Evolutionary conservation across 768 basidiomycete species (phyloP).

Genomic region (Russula foetens): DNA sequence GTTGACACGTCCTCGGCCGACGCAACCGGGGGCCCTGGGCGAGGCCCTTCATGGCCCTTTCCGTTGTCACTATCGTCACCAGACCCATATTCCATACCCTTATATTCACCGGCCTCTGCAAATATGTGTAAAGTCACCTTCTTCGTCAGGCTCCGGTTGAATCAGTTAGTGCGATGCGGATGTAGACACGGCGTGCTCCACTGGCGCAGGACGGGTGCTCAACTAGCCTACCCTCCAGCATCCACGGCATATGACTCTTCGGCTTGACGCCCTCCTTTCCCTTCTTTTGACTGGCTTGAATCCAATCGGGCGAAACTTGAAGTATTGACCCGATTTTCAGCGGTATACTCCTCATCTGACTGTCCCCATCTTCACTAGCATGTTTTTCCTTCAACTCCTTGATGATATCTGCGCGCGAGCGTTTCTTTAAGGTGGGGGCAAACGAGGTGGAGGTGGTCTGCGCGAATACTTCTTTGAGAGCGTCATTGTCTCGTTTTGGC

Average conservation of each 20-base stretch:
- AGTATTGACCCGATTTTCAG: conserved; percentile 30
- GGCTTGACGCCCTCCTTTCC: conserved; percentile 36
- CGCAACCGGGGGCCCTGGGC: neutral
- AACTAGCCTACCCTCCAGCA: too few relatives aligned
- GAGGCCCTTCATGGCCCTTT: neutral
- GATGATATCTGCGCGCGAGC: conserved; percentile 72
- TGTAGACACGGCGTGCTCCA: neutral
- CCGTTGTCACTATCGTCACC: conserved; percentile 23
- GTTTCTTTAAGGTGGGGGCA: conserved; percentile 43
- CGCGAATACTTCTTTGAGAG: conserved; percentile 67
- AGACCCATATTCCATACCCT: conserved; percentile 53
- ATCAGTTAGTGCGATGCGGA: conserved; percentile 21
- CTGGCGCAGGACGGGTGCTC: neutral
- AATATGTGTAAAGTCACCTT: conserved; percentile 86
- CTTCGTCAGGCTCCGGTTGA: conserved; percentile 36
- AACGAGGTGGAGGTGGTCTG: conserved; percentile 32
- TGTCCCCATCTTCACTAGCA: conserved; percentile 18
- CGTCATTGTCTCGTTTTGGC: conserved; percentile 64
- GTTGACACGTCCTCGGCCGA: conserved; percentile 1
- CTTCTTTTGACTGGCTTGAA: conserved; percentile 61
- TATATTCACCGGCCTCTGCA: conserved; percentile 76
- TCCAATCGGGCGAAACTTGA: conserved; percentile 45
- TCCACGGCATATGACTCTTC: too few relatives aligned
- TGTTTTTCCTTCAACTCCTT: conserved; percentile 65
- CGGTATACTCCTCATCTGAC: conserved; percentile 24